A percentile compares a stretch with the other conserved stretches of the same genome.
These are phyloP conservation scores for Carnegiea gigantea DNA, from an alignment of 179 eudicot genomes.

Conservation along the genomic window DNA sequence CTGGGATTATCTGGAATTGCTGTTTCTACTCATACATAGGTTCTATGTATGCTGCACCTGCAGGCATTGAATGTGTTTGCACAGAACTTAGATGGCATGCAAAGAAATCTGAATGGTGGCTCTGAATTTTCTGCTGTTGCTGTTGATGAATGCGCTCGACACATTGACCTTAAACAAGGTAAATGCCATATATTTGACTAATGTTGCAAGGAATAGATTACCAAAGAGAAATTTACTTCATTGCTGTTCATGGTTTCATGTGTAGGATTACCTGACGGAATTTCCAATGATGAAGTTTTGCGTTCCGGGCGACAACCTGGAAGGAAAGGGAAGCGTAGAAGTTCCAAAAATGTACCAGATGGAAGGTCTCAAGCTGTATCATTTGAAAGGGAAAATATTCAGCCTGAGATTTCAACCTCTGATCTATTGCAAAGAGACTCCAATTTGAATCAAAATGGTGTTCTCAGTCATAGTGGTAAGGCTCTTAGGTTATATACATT, in stretches of 20 bases:
- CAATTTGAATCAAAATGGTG: constrained; percentile 29
- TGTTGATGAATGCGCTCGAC: constrained; percentile 29
- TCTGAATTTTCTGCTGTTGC: constrained; percentile 24
- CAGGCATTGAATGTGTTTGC: constrained; percentile 35
- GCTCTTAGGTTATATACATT: not conserved
- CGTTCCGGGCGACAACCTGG: constrained; percentile 48
- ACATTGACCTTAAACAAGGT: constrained; percentile 25
- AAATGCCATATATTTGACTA: not conserved
- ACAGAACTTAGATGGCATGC: constrained; percentile 18
- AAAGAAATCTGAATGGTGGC: constrained; percentile 18
- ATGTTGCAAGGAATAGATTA: not conserved
- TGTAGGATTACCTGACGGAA: constrained; percentile 46
- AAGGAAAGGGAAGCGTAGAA: constrained; percentile 66
- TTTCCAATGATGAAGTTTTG: constrained; percentile 39
- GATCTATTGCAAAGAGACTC: constrained; percentile 26
- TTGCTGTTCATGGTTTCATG: not conserved
- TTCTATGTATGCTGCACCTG: constrained; percentile 36
- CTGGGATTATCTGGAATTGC: not conserved
- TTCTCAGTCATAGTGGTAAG: constrained; percentile 44
- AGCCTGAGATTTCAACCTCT: constrained; percentile 28
- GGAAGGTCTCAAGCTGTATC: constrained; percentile 39
- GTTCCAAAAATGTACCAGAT: constrained; percentile 47
- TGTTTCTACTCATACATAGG: not conserved
- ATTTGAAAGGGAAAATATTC: constrained; percentile 48
- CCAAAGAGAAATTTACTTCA: not conserved